A percentile compares a stretch with the other conserved stretches of the same genome.
Evolutionary conservation across 2,329 filamentous ascomycete genomes (phyloP).

Genomic region (Penicillium sp.): DNA sequence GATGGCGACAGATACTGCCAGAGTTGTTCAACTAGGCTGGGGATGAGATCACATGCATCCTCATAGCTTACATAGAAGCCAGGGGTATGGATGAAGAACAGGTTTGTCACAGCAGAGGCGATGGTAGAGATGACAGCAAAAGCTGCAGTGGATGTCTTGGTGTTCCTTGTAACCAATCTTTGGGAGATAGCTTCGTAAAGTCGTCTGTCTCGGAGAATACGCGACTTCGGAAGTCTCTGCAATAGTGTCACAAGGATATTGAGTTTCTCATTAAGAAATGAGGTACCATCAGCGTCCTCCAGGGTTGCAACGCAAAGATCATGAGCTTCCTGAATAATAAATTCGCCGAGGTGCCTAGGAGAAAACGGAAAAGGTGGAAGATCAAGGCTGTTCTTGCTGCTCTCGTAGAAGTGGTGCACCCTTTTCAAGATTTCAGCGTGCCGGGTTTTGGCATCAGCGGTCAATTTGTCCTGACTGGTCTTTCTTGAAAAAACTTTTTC

Average conservation of each 20-base stretch:
- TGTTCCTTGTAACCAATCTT: constrained; percentile 20
- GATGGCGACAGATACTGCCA: constrained; percentile 79
- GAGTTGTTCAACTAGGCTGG: constrained; percentile 63
- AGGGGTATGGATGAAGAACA: constrained; percentile 35
- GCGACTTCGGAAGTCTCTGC: constrained; percentile 37
- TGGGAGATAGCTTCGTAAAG: constrained; percentile 34
- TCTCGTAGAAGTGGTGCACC: constrained; percentile 63
- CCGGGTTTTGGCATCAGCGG: constrained; percentile 16
- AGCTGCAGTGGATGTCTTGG: constrained; percentile 26
- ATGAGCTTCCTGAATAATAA: constrained; percentile 59
- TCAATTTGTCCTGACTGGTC: constrained; percentile 21
- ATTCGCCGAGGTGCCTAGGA: constrained; percentile 52
- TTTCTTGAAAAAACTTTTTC: constrained; percentile 49
- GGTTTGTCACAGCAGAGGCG: constrained; percentile 47
- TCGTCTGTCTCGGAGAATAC: constrained; percentile 30
- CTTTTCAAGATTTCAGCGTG: constrained; percentile 51
- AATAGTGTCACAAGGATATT: constrained; percentile 53
- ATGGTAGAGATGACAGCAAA: constrained; percentile 37
- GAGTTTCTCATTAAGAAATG: constrained; percentile 54
- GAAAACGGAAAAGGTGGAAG: constrained; percentile 56
- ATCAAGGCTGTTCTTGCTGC: constrained; percentile 66
- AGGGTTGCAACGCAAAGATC: constrained; percentile 34
- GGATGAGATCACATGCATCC: constrained; percentile 57
- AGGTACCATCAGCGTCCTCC: constrained; percentile 20
- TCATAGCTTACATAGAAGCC: constrained; percentile 39